phyloP scores from a whole-genome alignment of 2,329 filamentous ascomycete species.

The Scytalidium sp. region DNA sequence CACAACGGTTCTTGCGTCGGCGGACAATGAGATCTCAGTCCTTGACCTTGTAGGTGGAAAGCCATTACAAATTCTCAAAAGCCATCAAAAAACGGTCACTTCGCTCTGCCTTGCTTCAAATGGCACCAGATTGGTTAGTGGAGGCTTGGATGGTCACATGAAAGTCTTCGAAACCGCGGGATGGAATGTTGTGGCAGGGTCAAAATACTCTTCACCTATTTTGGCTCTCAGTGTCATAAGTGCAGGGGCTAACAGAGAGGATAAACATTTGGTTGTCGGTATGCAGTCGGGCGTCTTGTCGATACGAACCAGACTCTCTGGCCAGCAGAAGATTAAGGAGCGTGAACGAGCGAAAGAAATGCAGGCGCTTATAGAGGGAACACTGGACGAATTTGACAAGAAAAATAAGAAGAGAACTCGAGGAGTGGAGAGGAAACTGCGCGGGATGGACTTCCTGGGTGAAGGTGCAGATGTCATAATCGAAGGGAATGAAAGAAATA shows the following conservation, averaged over 20 bases:
- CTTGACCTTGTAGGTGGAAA: slow-evolving; percentile 90
- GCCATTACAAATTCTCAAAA: slow-evolving; percentile 81
- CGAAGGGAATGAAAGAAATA: slow-evolving; percentile 65
- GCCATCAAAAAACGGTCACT: slow-evolving; percentile 98
- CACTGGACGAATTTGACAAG: slow-evolving; percentile 74
- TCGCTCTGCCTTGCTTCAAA: slow-evolving; percentile 78
- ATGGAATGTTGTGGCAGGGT: slow-evolving; percentile 95
- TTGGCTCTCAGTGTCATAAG: slow-evolving; percentile 77
- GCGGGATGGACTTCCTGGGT: slow-evolving; percentile 76
- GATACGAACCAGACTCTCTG: slow-evolving; percentile 82
- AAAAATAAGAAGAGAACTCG: slow-evolving; percentile 60
- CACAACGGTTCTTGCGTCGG: slow-evolving; percentile 80
- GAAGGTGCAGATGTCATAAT: slow-evolving; percentile 88
- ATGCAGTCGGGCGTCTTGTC: slow-evolving; percentile 93
- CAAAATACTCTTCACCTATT: slow-evolving; percentile 90
- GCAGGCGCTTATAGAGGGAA: slow-evolving; percentile 75
- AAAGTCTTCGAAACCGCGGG: slow-evolving; percentile 93
- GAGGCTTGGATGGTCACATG: slow-evolving; percentile 90
- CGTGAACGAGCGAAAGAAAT: slow-evolving; percentile 80
- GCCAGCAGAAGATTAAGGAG: slow-evolving; percentile 73
- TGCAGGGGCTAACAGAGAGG: slow-evolving; percentile 65
- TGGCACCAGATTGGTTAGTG: slow-evolving; percentile 78
- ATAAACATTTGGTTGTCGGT: slow-evolving; percentile 91
- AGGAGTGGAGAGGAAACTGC: slow-evolving; percentile 56
- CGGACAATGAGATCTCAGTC: slow-evolving; percentile 84